phyloP scores from a whole-genome alignment of 768 basidiomycete species.

The Zangia roseola region DNA sequence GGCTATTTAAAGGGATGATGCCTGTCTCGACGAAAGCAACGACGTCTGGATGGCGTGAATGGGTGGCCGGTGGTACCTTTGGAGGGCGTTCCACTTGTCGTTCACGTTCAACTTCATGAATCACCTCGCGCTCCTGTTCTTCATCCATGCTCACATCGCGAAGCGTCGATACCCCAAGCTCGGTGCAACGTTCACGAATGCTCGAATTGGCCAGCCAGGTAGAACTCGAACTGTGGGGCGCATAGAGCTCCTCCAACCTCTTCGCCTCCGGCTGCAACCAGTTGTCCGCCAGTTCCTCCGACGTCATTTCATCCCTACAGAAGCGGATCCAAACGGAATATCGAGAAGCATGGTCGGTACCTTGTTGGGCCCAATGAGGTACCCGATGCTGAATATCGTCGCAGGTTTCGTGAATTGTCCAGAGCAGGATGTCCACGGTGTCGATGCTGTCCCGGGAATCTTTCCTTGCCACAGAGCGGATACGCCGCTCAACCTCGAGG shows the following conservation, averaged over 20 bases:
- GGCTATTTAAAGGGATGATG: constrained; percentile 11
- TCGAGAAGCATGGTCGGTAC: constrained; percentile 18
- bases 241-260: constrained; percentile 37
- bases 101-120: constrained; percentile 45
- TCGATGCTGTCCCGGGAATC: neutral
- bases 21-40: constrained; percentile 31
- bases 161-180: constrained; percentile 15
- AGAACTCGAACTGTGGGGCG: neutral
- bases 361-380: constrained; percentile 44
- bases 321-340: constrained; percentile 18
- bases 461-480: constrained; percentile 30
- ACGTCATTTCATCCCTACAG: neutral
- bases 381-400: constrained; percentile 38
- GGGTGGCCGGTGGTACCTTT: constrained; percentile 19
- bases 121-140: constrained; percentile 51
- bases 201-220: neutral
- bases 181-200: constrained; percentile 13
- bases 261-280: constrained; percentile 45
- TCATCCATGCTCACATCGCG: constrained; percentile 36
- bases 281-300: constrained; percentile 3
- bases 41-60: constrained; percentile 24
- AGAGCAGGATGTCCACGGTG: constrained; percentile 38
- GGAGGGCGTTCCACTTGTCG: constrained; percentile 38
- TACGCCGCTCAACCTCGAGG: constrained; percentile 36
- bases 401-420: constrained; percentile 47